Percentiles rank a stretch among this genome's conserved stretches.
Evolutionary conservation across 108 stramenopile genomes (phyloP).

Genomic region (Skeletonema tropicum): DNA sequence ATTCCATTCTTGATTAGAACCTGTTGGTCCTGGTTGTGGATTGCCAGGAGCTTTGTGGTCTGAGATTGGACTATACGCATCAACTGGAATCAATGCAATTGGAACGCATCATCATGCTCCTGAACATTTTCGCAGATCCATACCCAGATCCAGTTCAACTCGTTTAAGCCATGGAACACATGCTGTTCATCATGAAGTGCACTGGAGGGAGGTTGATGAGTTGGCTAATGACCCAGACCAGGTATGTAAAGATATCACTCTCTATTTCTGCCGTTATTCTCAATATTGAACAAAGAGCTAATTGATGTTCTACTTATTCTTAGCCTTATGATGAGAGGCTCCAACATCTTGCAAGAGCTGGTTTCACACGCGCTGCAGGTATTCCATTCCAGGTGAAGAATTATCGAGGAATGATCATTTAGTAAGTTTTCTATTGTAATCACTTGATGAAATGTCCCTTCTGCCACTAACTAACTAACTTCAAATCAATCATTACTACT

Average conservation of each 20-base stretch:
- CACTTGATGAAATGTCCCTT: too few species aligned
- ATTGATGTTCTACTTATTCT: background rate
- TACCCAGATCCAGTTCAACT: too few species aligned
- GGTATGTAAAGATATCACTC: background rate
- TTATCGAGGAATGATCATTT: constrained; percentile 50
- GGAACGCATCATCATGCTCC: too few species aligned
- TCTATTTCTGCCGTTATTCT: background rate
- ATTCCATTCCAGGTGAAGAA: constrained; percentile 24
- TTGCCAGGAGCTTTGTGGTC: constrained; percentile 54
- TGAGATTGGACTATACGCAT: constrained; percentile 4
- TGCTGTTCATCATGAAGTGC: background rate
- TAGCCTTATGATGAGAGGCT: constrained; percentile 29
- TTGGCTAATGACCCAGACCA: constrained; percentile 52
- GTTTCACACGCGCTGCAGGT: constrained; percentile 23
- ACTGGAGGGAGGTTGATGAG: constrained; percentile 34
- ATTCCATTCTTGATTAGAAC: constrained; percentile 15
- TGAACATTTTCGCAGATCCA: too few species aligned
- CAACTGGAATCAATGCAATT: constrained; percentile 1
- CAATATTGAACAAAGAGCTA: background rate
- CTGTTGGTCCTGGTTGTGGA: constrained; percentile 41
- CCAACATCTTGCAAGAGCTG: constrained; percentile 25
- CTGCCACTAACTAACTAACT: too few species aligned
- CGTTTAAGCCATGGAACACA: too few species aligned
- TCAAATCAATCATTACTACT: too few species aligned
- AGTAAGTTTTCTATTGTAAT: background rate